These are phyloP conservation scores for Neurospora sp. DNA, from an alignment of 495 filamentous ascomycete species.

Conservation along the genomic window DNA sequence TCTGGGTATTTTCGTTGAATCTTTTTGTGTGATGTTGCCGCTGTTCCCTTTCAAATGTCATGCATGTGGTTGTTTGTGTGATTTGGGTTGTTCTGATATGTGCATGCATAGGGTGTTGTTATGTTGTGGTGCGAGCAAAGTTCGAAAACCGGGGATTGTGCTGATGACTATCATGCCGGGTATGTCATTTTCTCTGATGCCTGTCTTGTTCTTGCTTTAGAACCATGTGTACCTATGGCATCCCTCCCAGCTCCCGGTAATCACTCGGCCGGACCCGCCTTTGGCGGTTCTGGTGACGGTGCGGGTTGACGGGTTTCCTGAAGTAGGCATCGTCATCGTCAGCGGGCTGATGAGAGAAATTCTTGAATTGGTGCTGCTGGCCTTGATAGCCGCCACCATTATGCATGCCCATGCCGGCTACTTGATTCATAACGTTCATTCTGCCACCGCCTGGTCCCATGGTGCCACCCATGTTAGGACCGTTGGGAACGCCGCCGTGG, in stretches of 20 bases:
- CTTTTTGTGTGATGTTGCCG: neutral
- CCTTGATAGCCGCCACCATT: conserved; percentile 22
- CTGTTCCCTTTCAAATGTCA: neutral
- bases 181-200: neutral
- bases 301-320: conserved; percentile 90
- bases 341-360: conserved; percentile 61
- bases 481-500: conserved; percentile 38
- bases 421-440: conserved; percentile 13
- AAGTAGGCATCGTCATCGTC: conserved; percentile 92
- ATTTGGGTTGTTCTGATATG: neutral
- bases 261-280: conserved; percentile 76
- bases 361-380: conserved; percentile 14
- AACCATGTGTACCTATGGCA: neutral
- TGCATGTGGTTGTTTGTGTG: neutral
- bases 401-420: conserved; percentile 39
- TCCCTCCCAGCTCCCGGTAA: conserved; percentile 65
- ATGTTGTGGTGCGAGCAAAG: neutral
- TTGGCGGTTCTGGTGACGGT: conserved; percentile 73
- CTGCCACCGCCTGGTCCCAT: neutral
- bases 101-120: neutral
- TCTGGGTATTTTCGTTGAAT: neutral
- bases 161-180: neutral
- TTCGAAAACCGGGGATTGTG: neutral
- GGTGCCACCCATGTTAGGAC: conserved; percentile 25
- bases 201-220: neutral